Conservation (phyloP, 176 grass and related monocot species). For the Zea luxurians region DNA sequence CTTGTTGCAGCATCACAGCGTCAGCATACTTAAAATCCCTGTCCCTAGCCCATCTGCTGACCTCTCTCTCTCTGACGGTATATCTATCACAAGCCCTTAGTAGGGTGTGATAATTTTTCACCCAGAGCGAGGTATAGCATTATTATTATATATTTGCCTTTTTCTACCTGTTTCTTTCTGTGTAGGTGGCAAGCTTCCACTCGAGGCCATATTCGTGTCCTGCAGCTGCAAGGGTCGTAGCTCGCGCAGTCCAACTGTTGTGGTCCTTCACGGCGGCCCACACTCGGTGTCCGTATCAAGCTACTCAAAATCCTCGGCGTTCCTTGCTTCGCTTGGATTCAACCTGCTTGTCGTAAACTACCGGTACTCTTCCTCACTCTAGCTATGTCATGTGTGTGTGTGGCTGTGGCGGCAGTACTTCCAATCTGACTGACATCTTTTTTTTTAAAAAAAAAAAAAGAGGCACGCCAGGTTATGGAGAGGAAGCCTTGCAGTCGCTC, state of each 20-base stretch:
- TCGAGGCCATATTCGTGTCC: slow-evolving; percentile 77
- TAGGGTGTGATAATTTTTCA: not conserved
- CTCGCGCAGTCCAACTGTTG: slow-evolving; percentile 50
- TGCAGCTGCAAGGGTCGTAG: slow-evolving; percentile 61
- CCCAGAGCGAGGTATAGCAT: no score
- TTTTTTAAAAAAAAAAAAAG: slow-evolving; percentile 36
- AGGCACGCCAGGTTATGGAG: slow-evolving; percentile 73
- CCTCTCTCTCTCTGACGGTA: slow-evolving; percentile 66
- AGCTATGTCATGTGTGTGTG: not conserved
- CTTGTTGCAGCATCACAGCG: slow-evolving; percentile 53
- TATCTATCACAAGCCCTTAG: not conserved
- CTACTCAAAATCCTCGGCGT: slow-evolving; percentile 72
- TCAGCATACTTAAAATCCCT: slow-evolving; percentile 72
- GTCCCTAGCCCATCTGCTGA: slow-evolving; percentile 51
- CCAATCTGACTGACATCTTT: slow-evolving; percentile 1
- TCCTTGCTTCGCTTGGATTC: slow-evolving; percentile 79
- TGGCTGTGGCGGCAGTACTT: not conserved
- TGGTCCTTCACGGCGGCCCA: slow-evolving; percentile 86
- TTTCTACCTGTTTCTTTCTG: not conserved
- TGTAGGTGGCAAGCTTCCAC: slow-evolving; percentile 71
- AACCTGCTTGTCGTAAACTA: slow-evolving; percentile 86
- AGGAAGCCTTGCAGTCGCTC: slow-evolving; percentile 96
- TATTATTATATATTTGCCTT: no score
- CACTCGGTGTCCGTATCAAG: slow-evolving; percentile 74
- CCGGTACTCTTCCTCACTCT: slow-evolving; percentile 42